Percentiles rank a stretch among this genome's conserved stretches.
Evolutionary conservation across 1,139 yeast species (phyloP).

Genomic region (Lodderomyces margitis): DNA sequence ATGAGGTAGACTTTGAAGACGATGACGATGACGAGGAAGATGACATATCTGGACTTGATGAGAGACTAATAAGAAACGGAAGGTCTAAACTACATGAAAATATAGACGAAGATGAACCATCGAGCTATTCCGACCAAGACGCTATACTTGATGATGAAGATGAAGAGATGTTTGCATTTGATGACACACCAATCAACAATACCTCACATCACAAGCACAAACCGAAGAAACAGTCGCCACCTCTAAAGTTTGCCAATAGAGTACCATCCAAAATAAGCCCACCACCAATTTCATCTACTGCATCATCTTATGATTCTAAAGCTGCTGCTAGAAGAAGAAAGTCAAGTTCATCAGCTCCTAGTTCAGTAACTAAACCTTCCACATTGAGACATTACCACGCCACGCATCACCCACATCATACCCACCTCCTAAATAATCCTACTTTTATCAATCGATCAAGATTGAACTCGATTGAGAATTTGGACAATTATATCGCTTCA

Average conservation of each 20-base stretch:
- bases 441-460: conserved; percentile 29
- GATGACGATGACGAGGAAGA: conserved; percentile 16
- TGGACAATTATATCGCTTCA: conserved; percentile 39
- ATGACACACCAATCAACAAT: conserved; percentile 27
- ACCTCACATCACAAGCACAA: background rate
- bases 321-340: conserved; percentile 16
- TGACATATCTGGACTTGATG: conserved; percentile 4
- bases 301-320: conserved; percentile 19
- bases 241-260: conserved; percentile 44
- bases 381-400: conserved; percentile 16
- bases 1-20: conserved; percentile 21
- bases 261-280: conserved; percentile 45
- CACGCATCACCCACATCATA: conserved; percentile 12
- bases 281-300: conserved; percentile 28
- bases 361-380: conserved; percentile 13
- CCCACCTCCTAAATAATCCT: conserved; percentile 13
- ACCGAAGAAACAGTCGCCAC: conserved; percentile 28
- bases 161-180: conserved; percentile 43
- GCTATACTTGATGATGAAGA: conserved; percentile 16
- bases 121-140: conserved; percentile 8
- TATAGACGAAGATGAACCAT: conserved; percentile 15
- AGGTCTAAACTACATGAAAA: conserved; percentile 15
- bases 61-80: conserved; percentile 1
- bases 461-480: conserved; percentile 42
- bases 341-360: conserved; percentile 15